Evolutionary conservation across 2,329 filamentous ascomycete species (phyloP).

Genomic region (Paecilomyces niveus): DNA sequence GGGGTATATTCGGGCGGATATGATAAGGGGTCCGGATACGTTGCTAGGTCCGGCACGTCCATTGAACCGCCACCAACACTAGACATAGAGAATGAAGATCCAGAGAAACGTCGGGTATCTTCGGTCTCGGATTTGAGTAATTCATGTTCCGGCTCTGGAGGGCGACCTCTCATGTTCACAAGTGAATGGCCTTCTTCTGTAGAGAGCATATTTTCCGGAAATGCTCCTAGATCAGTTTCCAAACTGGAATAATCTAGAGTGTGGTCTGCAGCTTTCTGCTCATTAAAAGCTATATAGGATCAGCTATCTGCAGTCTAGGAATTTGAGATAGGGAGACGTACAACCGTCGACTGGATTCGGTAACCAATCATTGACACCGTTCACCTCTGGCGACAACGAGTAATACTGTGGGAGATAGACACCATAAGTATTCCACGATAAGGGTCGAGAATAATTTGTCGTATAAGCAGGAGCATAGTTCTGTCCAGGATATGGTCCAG

Average conservation of each 20-base stretch:
- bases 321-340: neutral
- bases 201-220: neutral
- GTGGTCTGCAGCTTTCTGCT: neutral
- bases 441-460: neutral
- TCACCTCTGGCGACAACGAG: neutral
- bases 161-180: neutral
- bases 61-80: conserved; percentile 45
- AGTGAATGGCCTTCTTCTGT: neutral
- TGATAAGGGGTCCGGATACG: conserved; percentile 64
- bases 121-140: neutral
- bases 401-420: neutral
- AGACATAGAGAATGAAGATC: conserved; percentile 67
- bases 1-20: conserved; percentile 50
- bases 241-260: neutral
- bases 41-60: conserved; percentile 59
- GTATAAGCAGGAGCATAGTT: neutral
- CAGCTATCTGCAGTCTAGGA: neutral
- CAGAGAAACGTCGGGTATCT: conserved; percentile 52
- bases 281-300: neutral
- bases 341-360: neutral
- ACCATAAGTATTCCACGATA: neutral
- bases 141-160: neutral
- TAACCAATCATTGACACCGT: neutral
- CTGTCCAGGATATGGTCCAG: neutral
- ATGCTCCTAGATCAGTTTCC: neutral